These are phyloP conservation scores for Stachybotrys echinatus DNA, from an alignment of 2,329 filamentous ascomycete genomes.

Conservation along the genomic window DNA sequence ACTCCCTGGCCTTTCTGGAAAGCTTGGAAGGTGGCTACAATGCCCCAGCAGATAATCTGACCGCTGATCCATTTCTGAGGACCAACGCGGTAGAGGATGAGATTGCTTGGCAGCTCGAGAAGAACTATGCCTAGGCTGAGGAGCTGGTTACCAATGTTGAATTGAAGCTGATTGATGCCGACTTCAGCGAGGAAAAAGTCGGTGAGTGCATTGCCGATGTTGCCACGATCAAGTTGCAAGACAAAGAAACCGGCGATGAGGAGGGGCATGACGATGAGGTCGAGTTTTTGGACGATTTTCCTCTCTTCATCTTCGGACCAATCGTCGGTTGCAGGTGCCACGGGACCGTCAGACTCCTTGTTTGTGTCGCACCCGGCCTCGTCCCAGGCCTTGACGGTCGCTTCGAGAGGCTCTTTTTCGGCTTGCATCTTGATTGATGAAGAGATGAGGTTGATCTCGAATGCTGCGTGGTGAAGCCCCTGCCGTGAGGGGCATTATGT, in stretches of 20 bases:
- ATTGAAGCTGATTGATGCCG: constrained; percentile 39
- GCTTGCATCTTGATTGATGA: no score
- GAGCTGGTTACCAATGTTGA: constrained; percentile 42
- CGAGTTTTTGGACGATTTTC: constrained; percentile 28
- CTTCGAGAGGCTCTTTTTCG: no score
- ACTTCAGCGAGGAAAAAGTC: constrained; percentile 40
- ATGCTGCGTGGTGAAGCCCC: no score
- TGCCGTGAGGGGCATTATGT: no score
- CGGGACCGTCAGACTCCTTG: no score
- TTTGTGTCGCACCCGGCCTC: no score
- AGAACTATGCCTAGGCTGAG: constrained; percentile 41
- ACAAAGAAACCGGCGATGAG: constrained; percentile 39
- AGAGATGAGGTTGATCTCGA: no score
- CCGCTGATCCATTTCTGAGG: constrained; percentile 38
- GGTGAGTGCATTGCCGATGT: constrained; percentile 35
- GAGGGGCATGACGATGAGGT: constrained; percentile 36
- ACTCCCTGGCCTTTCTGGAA: constrained; percentile 28
- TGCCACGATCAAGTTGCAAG: constrained; percentile 30
- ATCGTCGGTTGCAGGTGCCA: no score
- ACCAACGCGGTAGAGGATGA: constrained; percentile 39
- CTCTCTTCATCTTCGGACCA: constrained; percentile 17
- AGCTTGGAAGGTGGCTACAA: constrained; percentile 28
- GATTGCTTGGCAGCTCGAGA: constrained; percentile 37
- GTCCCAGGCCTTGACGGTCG: no score
- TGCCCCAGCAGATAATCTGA: constrained; percentile 28